Evolutionary conservation across 148 eudicot species (phyloP), one percentile per base, ranked within the genome.

Genomic region (Fagopyrum homotropicum): DNA sequence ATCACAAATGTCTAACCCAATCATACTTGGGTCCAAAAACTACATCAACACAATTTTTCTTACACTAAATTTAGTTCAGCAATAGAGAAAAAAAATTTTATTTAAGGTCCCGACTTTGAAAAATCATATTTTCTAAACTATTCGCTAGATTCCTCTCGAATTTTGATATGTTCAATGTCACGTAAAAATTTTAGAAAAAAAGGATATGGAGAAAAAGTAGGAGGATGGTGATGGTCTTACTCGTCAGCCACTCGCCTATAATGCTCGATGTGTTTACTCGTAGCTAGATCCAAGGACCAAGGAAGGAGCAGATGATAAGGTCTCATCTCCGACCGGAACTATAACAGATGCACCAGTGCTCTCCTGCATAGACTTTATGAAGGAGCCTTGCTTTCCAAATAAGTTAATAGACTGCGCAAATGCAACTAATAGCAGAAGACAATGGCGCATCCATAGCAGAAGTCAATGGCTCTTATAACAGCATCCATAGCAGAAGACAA

Each of bases 241-340:
- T 22, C 26, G 26, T 94, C 97, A 69, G 90, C 93, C 88, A 94
- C 81, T 92, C 93, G 14, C 90, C 98, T 79, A 22, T 22, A 22
- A 22, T 22, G 26, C 26, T 22, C 26, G 26, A 22, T 22, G 26
- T 22, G 26, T 22, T 22, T 22, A 22, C 26, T 22, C 26, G 26
- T 22, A 22, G 26, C 26, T 22, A 22, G 26, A 22, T 22, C 26
- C 26, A 22, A 22, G 26, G 26, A 22, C 26, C 26, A 22, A 22
- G 0, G 96, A 72, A 71, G 80, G 81, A 19, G 84, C 96, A 84
- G 88, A 90, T 19, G 79, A 76, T 55, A 90, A 91, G 48, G 84
- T 76, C 78, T 88, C 96, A 76, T 89, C 97, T 78, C 72, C 81
- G 19, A 91, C 80, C 17, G 89, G 88, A 81, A 94, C 83, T 16